A percentile compares a stretch with the other conserved stretches of the same genome.
Conservation (phyloP, 2,329 filamentous ascomycete species). For the Shiraia bambusicola region DNA sequence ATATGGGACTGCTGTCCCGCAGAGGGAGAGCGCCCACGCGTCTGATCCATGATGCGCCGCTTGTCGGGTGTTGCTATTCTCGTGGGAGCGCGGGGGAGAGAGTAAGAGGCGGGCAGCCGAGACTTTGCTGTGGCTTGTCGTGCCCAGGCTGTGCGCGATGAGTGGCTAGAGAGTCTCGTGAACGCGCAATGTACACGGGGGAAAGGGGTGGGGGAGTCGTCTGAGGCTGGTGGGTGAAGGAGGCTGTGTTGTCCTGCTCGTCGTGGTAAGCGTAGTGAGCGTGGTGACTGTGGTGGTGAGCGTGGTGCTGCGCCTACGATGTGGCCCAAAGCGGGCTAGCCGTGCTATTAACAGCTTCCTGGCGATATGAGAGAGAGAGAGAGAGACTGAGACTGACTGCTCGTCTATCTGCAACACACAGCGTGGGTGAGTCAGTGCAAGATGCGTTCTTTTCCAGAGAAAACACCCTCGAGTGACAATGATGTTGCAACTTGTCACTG, state of each 20-base stretch:
- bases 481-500: background rate
- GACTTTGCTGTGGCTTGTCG: conserved; percentile 2
- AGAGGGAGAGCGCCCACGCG: conserved; percentile 65
- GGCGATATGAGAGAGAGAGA: too few relatives aligned
- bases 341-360: conserved; percentile 3
- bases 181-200: conserved; percentile 23
- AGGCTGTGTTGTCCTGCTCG: conserved; percentile 29
- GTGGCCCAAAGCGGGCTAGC: conserved; percentile 9
- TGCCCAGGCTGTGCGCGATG: conserved; percentile 10
- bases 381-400: too few relatives aligned
- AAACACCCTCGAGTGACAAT: conserved; percentile 2
- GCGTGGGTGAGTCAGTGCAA: too few relatives aligned
- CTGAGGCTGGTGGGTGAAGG: conserved; percentile 34
- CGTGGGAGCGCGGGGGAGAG: conserved; percentile 9
- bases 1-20: conserved; percentile 61
- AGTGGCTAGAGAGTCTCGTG: conserved; percentile 24
- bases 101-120: conserved; percentile 2
- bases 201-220: too few relatives aligned
- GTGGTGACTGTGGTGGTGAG: too few relatives aligned
- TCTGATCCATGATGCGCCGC: conserved; percentile 48
- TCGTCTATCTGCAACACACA: too few relatives aligned
- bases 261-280: too few relatives aligned
- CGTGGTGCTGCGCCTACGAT: conserved; percentile 13
- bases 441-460: conserved; percentile 9
- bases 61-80: conserved; percentile 13